Evolutionary conservation across 768 basidiomycete genomes (phyloP), one percentile per base, ranked within the genome.

Genomic region (Podaxis carcinomalis): DNA sequence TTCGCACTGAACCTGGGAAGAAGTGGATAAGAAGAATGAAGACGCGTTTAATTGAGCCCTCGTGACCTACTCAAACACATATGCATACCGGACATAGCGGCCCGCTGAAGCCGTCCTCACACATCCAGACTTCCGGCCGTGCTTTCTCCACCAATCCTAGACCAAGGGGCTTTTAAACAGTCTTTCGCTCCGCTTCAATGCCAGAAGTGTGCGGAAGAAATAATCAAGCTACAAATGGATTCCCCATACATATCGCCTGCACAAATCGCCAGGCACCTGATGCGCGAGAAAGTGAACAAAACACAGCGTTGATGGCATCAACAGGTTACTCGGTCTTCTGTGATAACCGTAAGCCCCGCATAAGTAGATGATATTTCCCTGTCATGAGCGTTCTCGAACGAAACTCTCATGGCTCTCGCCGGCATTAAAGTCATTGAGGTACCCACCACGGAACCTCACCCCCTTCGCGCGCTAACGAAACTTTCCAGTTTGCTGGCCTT

Each of bases 401-500:
- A 40, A 13, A 32, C 53, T 50, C 46, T 35, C 50, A 85, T 85
- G 83, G 76, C 81, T 23, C 72, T 85, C 49, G 63, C 70, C 47
- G 82, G 81, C 21, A 56, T 84, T 55, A 81, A 81, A 62, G 82
- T 83, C 37, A 70, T 84, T 60, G 83, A 84, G 74, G 83, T 74
- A 57, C 27, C 65, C 62, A 25, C 19, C 19, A 9, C 25, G n/a
- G 21, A n/a, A 16, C 14, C 2, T 25, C 11, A 44, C 42, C 42
- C 4, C 6, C 16, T 14, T 32, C 62, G 21, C 6, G 40, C 37
- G 19, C 40, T 40, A 21, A 50, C 51, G 51, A 42, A n/a, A 44
- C 16, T 16, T 10, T 19, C 9, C 64, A 93, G 89, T 91, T 93
- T 67, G 91, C 87, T 27, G 92, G 91, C 32, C 79, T 93, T 27